Evolutionary conservation across 192 early-diverging fungal species (phyloP).

Genomic region (Chytriomyces hyalinus): DNA sequence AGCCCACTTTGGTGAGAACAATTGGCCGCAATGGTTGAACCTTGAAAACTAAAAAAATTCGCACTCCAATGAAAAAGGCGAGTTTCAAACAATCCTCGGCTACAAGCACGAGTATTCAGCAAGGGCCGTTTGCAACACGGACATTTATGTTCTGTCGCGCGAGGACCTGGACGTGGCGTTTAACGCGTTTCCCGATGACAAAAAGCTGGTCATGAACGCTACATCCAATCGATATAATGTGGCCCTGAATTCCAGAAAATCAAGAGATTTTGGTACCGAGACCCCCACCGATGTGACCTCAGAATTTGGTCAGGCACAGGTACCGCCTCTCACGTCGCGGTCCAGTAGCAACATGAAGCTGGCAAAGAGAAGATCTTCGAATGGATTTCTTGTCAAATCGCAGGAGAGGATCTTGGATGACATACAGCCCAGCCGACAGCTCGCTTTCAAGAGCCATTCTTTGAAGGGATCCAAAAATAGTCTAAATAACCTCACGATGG

Average conservation of each 20-base stretch:
- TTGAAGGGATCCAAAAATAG: constrained; percentile 17
- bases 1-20: constrained; percentile 53
- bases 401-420: constrained; percentile 17
- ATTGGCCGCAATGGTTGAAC: too few relatives aligned
- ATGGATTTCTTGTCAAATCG: constrained; percentile 26
- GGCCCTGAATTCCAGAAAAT: constrained; percentile 33
- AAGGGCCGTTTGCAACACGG: constrained; percentile 57
- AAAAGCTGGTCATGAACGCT: constrained; percentile 35
- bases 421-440: constrained; percentile 5
- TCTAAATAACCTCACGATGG: background rate
- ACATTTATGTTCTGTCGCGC: constrained; percentile 56
- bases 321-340: background rate
- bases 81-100: constrained; percentile 55
- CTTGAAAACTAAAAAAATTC: background rate
- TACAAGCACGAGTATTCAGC: constrained; percentile 57
- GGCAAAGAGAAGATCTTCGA: constrained; percentile 13
- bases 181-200: constrained; percentile 53
- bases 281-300: background rate
- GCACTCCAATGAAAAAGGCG: constrained; percentile 36
- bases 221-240: constrained; percentile 43
- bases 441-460: constrained; percentile 15
- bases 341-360: background rate
- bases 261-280: constrained; percentile 2
- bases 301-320: constrained; percentile 21
- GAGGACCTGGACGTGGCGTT: constrained; percentile 52